These are phyloP conservation scores for Fusarium goolgardi DNA, from an alignment of 2,329 filamentous ascomycete species.

Conservation along the genomic window DNA sequence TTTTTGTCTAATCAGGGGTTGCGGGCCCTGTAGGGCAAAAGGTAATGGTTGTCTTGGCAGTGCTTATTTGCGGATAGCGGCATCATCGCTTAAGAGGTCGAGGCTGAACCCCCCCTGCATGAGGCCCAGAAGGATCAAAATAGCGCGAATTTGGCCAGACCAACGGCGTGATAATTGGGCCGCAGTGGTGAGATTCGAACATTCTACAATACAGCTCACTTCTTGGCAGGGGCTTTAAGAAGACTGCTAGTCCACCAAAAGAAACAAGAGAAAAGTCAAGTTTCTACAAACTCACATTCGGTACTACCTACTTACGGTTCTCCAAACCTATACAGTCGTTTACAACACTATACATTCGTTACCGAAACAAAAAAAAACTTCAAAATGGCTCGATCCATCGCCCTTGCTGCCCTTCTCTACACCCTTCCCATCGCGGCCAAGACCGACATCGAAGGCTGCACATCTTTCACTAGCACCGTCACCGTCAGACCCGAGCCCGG, in stretches of 20 bases:
- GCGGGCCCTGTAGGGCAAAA: not conserved
- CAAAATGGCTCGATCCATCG: conserved; percentile 6
- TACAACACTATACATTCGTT: not conserved
- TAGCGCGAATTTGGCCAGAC: not conserved
- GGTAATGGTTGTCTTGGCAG: not conserved
- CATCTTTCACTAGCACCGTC: conserved; percentile 10
- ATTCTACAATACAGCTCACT: not conserved
- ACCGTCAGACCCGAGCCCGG: not conserved
- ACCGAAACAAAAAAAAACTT: not conserved
- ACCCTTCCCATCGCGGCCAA: conserved; percentile 1
- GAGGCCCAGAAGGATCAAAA: not conserved
- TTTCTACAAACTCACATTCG: not conserved
- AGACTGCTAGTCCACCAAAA: too few species aligned
- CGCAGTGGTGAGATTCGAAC: not conserved
- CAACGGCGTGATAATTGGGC: not conserved
- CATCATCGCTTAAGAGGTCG: not conserved
- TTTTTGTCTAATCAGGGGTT: not conserved
- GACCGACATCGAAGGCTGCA: conserved; percentile 1
- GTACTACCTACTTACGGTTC: not conserved
- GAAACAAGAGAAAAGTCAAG: not conserved
- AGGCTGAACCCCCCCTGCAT: not conserved
- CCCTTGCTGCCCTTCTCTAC: conserved; percentile 3
- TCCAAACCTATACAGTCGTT: not conserved
- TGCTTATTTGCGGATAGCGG: not conserved
- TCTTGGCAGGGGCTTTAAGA: conserved; percentile 14